These are phyloP conservation scores for Rhizoclosmatium globosum DNA, from an alignment of 192 early-diverging fungal species.

Conservation along the genomic window DNA sequence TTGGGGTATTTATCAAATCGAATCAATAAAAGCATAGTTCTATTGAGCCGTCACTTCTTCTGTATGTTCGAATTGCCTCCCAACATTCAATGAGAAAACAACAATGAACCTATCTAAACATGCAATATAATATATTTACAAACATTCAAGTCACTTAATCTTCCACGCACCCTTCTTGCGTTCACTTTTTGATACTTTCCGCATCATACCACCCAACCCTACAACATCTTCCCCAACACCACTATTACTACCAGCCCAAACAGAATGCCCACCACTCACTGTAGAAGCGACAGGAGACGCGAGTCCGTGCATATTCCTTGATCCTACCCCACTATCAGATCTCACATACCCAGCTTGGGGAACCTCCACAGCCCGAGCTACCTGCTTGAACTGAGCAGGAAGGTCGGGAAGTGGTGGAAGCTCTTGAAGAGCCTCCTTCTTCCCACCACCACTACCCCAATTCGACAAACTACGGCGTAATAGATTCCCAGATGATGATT, in stretches of 20 bases:
- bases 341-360: too few species aligned
- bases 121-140: too few species aligned
- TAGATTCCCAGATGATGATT: not conserved
- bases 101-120: too few species aligned
- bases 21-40: too few species aligned
- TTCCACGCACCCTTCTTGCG: too few species aligned
- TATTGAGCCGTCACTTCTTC: too few species aligned
- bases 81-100: too few species aligned
- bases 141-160: too few species aligned
- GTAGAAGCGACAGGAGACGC: not conserved
- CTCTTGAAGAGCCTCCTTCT: not conserved
- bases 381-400: not conserved
- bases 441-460: not conserved
- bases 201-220: constrained; percentile 1
- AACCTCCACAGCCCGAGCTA: not conserved
- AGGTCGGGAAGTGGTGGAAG: not conserved
- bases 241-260: not conserved
- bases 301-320: not conserved
- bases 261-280: not conserved
- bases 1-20: too few species aligned
- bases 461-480: not conserved
- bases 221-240: not conserved
- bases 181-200: not conserved
- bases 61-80: too few species aligned
- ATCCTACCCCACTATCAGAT: too few species aligned